Evolutionary conservation across 495 filamentous ascomycete species (phyloP).

Genomic region (Bacidia rubella): DNA sequence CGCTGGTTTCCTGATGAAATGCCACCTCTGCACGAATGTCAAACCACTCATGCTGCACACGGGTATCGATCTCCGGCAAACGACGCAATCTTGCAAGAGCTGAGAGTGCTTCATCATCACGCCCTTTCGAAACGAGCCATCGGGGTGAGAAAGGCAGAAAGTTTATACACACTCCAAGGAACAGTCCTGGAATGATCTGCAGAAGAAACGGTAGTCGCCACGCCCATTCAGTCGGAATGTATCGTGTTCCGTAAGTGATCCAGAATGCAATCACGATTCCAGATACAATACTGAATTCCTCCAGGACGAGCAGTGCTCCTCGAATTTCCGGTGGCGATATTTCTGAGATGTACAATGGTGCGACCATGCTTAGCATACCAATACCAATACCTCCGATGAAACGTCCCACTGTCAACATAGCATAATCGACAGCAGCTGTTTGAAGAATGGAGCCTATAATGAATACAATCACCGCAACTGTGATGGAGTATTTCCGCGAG

Average conservation of each 20-base stretch:
- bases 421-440: conserved; percentile 39
- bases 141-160: conserved; percentile 40
- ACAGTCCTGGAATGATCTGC: conserved; percentile 35
- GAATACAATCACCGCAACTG: conserved; percentile 43
- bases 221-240: conserved; percentile 36
- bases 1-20: conserved; percentile 34
- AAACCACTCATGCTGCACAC: conserved; percentile 34
- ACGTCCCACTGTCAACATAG: conserved; percentile 45
- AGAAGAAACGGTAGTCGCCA: conserved; percentile 39
- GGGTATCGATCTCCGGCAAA: conserved; percentile 28
- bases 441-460: conserved; percentile 41
- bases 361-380: conserved; percentile 42
- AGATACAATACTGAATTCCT: conserved; percentile 42
- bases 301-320: conserved; percentile 38
- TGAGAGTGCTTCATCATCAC: conserved; percentile 34
- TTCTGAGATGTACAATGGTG: conserved; percentile 43
- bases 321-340: conserved; percentile 43
- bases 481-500: conserved; percentile 42
- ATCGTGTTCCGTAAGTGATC: conserved; percentile 43
- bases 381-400: conserved; percentile 49
- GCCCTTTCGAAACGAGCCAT: conserved; percentile 36
- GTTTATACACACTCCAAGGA: conserved; percentile 32
- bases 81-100: conserved; percentile 33
- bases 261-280: conserved; percentile 44
- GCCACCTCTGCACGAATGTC: conserved; percentile 38